Evolutionary conservation across 2,329 filamentous ascomycete species (phyloP).

Genomic region (Talaromyces sp.): DNA sequence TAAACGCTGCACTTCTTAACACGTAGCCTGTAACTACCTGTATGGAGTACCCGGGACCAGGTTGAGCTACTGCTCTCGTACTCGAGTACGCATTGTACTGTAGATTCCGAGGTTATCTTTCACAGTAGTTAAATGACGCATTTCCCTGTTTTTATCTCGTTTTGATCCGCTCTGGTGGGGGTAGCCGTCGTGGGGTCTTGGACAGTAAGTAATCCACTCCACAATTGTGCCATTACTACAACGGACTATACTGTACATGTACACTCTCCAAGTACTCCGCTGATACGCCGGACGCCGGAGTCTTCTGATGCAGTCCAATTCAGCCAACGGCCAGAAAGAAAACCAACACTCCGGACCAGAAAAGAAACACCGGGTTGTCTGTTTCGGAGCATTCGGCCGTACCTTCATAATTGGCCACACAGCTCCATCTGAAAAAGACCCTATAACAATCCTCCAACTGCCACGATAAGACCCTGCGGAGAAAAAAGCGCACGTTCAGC

Average conservation of each 20-base stretch:
- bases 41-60: too few relatives aligned
- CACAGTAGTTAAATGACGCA: not conserved
- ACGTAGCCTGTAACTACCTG: too few relatives aligned
- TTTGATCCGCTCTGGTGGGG: not conserved
- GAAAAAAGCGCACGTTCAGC: not conserved
- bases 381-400: not conserved
- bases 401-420: not conserved
- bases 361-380: not conserved
- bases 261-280: not conserved
- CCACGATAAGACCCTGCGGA: not conserved
- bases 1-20: not conserved
- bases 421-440: too few relatives aligned
- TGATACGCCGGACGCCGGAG: not conserved
- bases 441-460: too few relatives aligned
- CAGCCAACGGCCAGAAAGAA: too few relatives aligned
- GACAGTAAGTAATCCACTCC: too few relatives aligned
- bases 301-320: too few relatives aligned
- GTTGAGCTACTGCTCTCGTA: too few relatives aligned
- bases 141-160: not conserved
- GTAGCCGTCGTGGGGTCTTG: constrained; percentile 3
- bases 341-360: too few relatives aligned
- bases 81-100: not conserved
- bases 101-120: not conserved
- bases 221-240: not conserved
- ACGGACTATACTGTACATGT: not conserved